Evolutionary conservation across 805 yeast genomes (phyloP).

Genomic region (Wickerhamiella galacta): DNA sequence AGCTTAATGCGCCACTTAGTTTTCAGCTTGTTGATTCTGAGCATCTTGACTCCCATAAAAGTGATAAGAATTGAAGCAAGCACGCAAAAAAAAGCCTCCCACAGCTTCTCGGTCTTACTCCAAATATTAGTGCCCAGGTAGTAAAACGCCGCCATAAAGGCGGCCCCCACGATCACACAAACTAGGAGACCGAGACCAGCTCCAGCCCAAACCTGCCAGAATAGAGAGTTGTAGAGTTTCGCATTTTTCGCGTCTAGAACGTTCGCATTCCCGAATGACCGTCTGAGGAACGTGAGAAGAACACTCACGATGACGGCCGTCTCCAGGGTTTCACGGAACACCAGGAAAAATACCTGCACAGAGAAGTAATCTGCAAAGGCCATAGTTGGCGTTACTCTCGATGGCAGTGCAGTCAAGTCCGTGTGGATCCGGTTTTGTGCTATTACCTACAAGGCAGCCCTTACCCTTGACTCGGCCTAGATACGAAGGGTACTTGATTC

Average conservation of each 20-base stretch:
- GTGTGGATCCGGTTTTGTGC: too few species aligned
- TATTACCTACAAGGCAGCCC: too few species aligned
- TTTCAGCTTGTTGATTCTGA: conserved; percentile 65
- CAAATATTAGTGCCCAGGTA: conserved; percentile 68
- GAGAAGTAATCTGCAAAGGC: conserved; percentile 29
- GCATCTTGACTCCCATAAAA: conserved; percentile 69
- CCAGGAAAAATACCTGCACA: conserved; percentile 71
- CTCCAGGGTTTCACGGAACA: conserved; percentile 77
- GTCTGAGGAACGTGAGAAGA: conserved; percentile 68
- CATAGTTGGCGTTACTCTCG: background rate
- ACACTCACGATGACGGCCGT: conserved; percentile 80
- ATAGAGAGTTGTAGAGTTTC: conserved; percentile 28
- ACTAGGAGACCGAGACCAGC: conserved; percentile 52
- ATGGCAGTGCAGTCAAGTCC: background rate
- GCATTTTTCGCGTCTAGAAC: conserved; percentile 7
- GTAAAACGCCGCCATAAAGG: conserved; percentile 55
- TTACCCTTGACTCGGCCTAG: too few species aligned
- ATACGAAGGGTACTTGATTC: too few species aligned
- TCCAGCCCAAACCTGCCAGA: conserved; percentile 68
- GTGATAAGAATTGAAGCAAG: conserved; percentile 67
- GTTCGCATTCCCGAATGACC: conserved; percentile 40
- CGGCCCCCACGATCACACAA: conserved; percentile 57
- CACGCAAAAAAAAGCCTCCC: conserved; percentile 76
- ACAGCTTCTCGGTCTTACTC: conserved; percentile 73
- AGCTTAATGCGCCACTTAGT: conserved; percentile 62